Conservation (phyloP, 176 grass and related monocot genomes). For the Eleusine indica region DNA sequence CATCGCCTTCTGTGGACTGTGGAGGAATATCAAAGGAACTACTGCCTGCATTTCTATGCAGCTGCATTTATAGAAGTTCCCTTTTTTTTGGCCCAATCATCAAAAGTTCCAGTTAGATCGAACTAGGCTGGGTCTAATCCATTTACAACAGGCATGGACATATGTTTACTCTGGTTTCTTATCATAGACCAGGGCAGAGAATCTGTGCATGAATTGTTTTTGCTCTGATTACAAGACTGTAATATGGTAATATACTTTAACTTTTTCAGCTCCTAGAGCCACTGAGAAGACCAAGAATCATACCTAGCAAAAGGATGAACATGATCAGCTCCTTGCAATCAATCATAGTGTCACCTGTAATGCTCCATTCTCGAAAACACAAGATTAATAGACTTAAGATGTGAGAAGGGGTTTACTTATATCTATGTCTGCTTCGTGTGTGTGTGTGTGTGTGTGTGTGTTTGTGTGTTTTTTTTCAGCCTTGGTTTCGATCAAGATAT, state of each 20-base stretch:
- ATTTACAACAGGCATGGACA: background rate
- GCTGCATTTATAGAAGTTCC: constrained; percentile 11
- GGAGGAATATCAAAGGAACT: constrained; percentile 37
- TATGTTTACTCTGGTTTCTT: background rate
- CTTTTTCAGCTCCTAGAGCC: constrained; percentile 40
- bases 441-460: background rate
- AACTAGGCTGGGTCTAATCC: constrained; percentile 14
- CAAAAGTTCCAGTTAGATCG: constrained; percentile 21
- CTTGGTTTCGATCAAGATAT: constrained; percentile 11
- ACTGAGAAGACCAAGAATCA: constrained; percentile 36
- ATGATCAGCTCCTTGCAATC: background rate
- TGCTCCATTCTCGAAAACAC: constrained; percentile 21
- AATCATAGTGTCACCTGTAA: constrained; percentile 24
- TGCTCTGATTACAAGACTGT: background rate
- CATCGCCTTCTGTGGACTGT: constrained; percentile 19
- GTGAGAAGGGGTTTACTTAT: constrained; percentile 39
- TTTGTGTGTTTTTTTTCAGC: background rate
- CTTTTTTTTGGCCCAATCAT: constrained; percentile 8
- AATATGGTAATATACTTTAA: background rate
- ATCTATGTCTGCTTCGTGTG: constrained; percentile 7
- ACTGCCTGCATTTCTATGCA: background rate
- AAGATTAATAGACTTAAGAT: constrained; percentile 24
- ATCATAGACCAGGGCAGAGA: background rate
- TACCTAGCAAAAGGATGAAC: constrained; percentile 25
- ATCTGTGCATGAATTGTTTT: constrained; percentile 2